These are phyloP conservation scores for Blastomyces silverae DNA, from an alignment of 2,329 filamentous ascomycete species.

Conservation along the genomic window DNA sequence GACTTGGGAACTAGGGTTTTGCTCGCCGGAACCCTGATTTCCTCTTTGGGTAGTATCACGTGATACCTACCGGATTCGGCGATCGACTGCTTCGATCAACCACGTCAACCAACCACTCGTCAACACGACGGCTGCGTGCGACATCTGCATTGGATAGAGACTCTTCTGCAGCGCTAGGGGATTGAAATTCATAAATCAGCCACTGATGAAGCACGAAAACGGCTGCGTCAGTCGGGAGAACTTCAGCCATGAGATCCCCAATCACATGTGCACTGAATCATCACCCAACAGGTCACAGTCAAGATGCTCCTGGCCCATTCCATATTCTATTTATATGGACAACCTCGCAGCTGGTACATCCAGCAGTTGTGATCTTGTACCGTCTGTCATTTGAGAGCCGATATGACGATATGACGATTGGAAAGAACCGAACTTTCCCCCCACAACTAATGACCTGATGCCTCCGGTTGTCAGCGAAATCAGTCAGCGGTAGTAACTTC, in stretches of 20 bases:
- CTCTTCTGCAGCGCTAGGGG: background rate
- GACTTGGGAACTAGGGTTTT: slow-evolving; percentile 10
- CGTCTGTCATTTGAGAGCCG: background rate
- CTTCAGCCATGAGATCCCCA: background rate
- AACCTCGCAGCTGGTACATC: slow-evolving; percentile 4
- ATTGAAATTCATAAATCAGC: background rate
- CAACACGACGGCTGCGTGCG: background rate
- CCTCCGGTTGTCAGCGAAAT: background rate
- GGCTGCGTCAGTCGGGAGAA: background rate
- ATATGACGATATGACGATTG: background rate
- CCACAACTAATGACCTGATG: background rate
- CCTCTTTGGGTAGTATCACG: slow-evolving; percentile 3
- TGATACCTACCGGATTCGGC: background rate
- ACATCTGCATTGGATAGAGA: background rate
- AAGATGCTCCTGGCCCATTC: background rate
- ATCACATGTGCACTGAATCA: background rate
- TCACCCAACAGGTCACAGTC: background rate
- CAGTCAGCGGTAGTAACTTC: background rate
- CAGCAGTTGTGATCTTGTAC: background rate
- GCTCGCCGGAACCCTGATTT: background rate
- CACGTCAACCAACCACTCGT: background rate
- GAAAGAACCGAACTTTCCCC: background rate
- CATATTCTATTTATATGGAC: background rate
- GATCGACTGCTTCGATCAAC: too few relatives aligned
- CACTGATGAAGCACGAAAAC: background rate